Evolutionary conservation across 2,329 filamentous ascomycete species (phyloP).

Genomic region (Colletotrichum sp.): DNA sequence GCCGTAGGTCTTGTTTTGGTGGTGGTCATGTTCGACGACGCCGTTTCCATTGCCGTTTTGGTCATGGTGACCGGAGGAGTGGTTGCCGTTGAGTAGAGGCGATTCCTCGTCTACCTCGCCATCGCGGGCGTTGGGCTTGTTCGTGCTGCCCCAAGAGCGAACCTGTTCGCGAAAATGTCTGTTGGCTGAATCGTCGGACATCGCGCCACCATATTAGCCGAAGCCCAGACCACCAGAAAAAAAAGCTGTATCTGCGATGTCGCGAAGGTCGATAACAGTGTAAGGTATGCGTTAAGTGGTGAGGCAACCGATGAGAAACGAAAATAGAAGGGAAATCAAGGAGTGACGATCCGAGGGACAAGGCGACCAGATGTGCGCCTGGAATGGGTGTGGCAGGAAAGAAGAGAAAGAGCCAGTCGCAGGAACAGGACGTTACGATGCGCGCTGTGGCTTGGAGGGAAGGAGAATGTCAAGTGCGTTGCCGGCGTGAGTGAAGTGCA

Average conservation of each 20-base stretch:
- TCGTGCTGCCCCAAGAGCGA: constrained; percentile 25
- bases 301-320: not conserved
- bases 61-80: constrained; percentile 20
- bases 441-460: constrained; percentile 11
- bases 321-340: constrained; percentile 13
- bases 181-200: constrained; percentile 31
- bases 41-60: constrained; percentile 16
- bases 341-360: constrained; percentile 10
- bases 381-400: not conserved
- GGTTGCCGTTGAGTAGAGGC: constrained; percentile 46
- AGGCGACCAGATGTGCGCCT: constrained; percentile 2
- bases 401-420: constrained; percentile 1
- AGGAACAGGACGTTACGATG: constrained; percentile 2
- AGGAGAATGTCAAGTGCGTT: not conserved
- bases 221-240: not conserved
- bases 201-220: constrained; percentile 36
- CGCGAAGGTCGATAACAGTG: not conserved
- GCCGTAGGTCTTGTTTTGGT: constrained; percentile 30
- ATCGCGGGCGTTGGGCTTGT: constrained; percentile 24
- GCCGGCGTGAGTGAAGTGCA: not conserved
- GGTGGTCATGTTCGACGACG: constrained; percentile 19
- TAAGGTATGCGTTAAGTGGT: not conserved
- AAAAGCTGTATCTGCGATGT: not conserved
- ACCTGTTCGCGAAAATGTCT: constrained; percentile 30
- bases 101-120: constrained; percentile 40